These are phyloP conservation scores for Sanghuangporus baumii DNA, from an alignment of 1,284 basidiomycete species.

Conservation along the genomic window DNA sequence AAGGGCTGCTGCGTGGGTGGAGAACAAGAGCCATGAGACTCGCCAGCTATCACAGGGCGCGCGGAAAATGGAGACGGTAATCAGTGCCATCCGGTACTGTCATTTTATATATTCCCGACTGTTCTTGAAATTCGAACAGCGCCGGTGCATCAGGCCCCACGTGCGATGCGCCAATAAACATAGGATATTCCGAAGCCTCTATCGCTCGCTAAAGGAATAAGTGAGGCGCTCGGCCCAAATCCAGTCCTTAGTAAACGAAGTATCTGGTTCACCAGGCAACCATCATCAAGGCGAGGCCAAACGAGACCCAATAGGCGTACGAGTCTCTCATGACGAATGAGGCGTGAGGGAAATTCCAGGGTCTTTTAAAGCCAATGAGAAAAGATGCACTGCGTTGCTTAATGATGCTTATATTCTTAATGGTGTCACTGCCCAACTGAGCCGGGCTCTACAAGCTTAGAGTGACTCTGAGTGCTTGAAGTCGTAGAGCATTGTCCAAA, in stretches of 20 bases:
- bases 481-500: no score
- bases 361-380: background rate
- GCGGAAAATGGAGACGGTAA: no score
- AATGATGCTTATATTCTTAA: background rate
- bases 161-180: background rate
- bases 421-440: background rate
- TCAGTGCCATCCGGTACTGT: no score
- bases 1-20: no score
- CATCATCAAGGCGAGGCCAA: background rate
- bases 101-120: no score
- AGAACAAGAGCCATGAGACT: no score
- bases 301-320: background rate
- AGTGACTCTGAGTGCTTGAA: no score
- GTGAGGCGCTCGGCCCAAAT: background rate
- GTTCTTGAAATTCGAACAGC: no score
- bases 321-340: background rate
- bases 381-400: background rate
- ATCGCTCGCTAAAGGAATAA: background rate
- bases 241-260: no score
- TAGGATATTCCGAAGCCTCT: background rate
- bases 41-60: no score
- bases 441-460: background rate
- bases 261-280: background rate
- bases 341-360: background rate
- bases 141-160: no score